Percentiles rank a stretch among this genome's conserved stretches.
phyloP scores from a whole-genome alignment of 441 rosid genomes.

The Gossypium schwendimanii region DNA sequence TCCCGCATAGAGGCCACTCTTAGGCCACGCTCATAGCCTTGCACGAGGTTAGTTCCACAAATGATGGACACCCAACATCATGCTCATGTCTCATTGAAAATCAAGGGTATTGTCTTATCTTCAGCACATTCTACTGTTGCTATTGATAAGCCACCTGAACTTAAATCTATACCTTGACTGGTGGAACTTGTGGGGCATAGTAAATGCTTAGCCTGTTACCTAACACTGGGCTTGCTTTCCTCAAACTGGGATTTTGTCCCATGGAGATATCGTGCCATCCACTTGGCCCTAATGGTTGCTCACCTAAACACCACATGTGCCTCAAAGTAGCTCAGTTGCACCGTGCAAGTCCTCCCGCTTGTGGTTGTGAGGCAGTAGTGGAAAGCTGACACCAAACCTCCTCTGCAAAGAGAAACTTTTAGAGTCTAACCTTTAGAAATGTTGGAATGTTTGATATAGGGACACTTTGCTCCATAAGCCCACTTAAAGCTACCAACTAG shows the following conservation, averaged over 20 bases:
- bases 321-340: neutral
- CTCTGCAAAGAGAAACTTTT: neutral
- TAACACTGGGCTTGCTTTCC: neutral
- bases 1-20: neutral
- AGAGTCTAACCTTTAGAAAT: too few species aligned
- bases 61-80: neutral
- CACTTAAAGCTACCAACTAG: neutral
- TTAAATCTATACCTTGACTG: neutral
- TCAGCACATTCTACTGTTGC: neutral
- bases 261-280: neutral
- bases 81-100: neutral
- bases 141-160: neutral
- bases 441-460: too few species aligned
- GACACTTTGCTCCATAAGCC: neutral
- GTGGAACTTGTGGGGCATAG: neutral
- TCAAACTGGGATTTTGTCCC: neutral
- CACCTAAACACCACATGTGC: neutral
- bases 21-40: neutral
- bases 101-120: neutral
- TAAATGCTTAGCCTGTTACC: neutral
- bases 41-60: neutral
- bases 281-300: neutral
- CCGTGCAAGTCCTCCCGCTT: neutral
- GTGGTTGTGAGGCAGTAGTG: neutral
- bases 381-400: neutral